A percentile compares a stretch with the other conserved stretches of the same genome.
These are phyloP conservation scores for Trypethelium eluteriae DNA, from an alignment of 495 filamentous ascomycete species.

Conservation along the genomic window DNA sequence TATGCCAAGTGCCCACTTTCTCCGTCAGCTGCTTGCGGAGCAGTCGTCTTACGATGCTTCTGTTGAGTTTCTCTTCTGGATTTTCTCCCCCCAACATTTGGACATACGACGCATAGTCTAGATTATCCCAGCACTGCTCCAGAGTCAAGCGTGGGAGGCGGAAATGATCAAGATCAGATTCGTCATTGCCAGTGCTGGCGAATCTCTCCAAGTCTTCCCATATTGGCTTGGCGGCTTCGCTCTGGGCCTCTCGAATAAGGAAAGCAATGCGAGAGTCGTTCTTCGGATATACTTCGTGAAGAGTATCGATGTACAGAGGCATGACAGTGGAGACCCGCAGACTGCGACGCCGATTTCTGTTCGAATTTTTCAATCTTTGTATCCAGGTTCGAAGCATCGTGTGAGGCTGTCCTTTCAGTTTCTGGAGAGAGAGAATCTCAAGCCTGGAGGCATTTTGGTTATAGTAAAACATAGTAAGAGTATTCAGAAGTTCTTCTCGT, in stretches of 20 bases:
- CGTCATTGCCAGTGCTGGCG: background rate
- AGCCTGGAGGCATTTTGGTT: background rate
- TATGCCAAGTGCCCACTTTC: background rate
- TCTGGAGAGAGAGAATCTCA: background rate
- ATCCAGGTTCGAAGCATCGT: background rate
- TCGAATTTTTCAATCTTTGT: background rate
- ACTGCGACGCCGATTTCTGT: background rate
- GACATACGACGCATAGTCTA: background rate
- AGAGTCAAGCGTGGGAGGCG: background rate
- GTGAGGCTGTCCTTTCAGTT: background rate
- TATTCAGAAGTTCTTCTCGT: background rate
- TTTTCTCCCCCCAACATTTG: background rate
- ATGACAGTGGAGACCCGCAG: background rate
- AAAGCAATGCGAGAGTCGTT: background rate
- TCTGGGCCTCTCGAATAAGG: background rate
- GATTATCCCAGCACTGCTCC: background rate
- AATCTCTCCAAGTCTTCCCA: background rate
- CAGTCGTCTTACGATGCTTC: background rate
- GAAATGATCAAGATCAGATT: constrained; percentile 6
- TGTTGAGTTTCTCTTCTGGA: background rate
- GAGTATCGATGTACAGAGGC: background rate
- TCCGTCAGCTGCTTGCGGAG: background rate
- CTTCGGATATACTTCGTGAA: background rate
- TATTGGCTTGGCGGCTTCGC: background rate
- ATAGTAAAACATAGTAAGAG: background rate